Percentiles rank a stretch among this genome's conserved stretches.
These are phyloP conservation scores for Tuber melanosporum DNA, from an alignment of 495 filamentous ascomycete species.

Conservation along the genomic window DNA sequence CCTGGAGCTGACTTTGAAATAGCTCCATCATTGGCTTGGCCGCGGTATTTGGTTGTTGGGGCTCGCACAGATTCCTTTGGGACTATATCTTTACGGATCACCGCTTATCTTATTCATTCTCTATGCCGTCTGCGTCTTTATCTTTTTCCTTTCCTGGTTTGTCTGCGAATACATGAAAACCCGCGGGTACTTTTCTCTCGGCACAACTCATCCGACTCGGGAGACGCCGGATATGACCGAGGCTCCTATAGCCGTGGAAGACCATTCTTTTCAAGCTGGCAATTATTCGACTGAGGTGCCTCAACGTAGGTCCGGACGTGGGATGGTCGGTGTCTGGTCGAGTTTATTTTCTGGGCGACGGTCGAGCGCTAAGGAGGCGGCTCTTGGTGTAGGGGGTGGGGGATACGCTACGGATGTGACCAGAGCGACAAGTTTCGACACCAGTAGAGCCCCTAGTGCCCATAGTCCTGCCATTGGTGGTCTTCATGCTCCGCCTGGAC, in stretches of 20 bases:
- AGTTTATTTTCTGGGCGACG: slow-evolving; percentile 2
- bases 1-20: background rate
- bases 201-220: background rate
- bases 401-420: background rate
- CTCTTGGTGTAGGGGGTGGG: slow-evolving; percentile 15
- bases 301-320: background rate
- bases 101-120: slow-evolving; percentile 78
- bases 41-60: slow-evolving; percentile 68
- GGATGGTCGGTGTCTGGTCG: background rate
- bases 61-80: slow-evolving; percentile 79
- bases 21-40: slow-evolving; percentile 82
- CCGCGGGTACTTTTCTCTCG: slow-evolving; percentile 31
- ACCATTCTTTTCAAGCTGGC: background rate
- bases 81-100: slow-evolving; percentile 86
- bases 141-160: slow-evolving; percentile 38
- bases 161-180: slow-evolving; percentile 34
- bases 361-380: slow-evolving; percentile 26
- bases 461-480: slow-evolving; percentile 34
- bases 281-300: background rate
- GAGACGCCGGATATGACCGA: background rate
- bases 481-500: slow-evolving; percentile 33
- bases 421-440: slow-evolving; percentile 35
- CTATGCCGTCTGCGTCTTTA: slow-evolving; percentile 57
- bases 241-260: background rate
- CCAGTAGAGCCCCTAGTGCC: slow-evolving; percentile 38